These are phyloP conservation scores for Cochlearia excelsa DNA, from an alignment of 345 rosid species.

Conservation along the genomic window DNA sequence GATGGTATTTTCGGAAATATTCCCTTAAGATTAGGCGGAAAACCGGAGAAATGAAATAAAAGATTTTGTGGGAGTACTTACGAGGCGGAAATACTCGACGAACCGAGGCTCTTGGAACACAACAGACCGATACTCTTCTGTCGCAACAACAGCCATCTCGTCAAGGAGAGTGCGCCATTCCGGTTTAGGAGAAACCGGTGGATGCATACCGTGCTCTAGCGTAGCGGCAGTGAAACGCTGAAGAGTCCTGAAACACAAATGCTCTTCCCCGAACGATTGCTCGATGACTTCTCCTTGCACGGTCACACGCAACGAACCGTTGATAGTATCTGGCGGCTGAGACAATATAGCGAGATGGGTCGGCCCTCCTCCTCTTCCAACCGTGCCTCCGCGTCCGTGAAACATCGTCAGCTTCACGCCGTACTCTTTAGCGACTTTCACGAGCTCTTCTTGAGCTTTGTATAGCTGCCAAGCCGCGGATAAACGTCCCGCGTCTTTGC, in stretches of 20 bases:
- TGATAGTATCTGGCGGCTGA: conserved; percentile 96
- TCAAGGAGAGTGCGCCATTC: conserved; percentile 94
- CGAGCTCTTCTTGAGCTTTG: conserved; percentile 97
- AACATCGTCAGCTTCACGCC: conserved; percentile 96
- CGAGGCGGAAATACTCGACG: conserved; percentile 95
- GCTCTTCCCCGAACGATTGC: conserved; percentile 94
- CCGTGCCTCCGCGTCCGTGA: conserved; percentile 99
- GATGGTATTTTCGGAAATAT: no score
- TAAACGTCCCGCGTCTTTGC: conserved; percentile 92
- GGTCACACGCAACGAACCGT: conserved; percentile 90
- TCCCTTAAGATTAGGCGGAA: no score
- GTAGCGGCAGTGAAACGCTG: conserved; percentile 97
- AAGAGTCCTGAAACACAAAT: conserved; percentile 87
- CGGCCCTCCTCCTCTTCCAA: conserved; percentile 99
- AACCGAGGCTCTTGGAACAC: conserved; percentile 93
- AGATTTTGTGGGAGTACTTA: conserved; percentile 36
- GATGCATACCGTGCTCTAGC: conserved; percentile 92
- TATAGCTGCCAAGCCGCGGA: conserved; percentile 98
- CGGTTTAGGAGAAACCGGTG: conserved; percentile 88
- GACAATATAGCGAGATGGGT: conserved; percentile 98
- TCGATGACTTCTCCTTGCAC: conserved; percentile 99
- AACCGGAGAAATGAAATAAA: conserved; percentile 1
- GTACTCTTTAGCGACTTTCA: conserved; percentile 78
- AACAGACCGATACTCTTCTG: conserved; percentile 80
- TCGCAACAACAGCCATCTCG: conserved; percentile 88